Base-by-base conservation (phyloP, 768 basidiomycete genomes). In the Leccinum sublutescens region DNA sequence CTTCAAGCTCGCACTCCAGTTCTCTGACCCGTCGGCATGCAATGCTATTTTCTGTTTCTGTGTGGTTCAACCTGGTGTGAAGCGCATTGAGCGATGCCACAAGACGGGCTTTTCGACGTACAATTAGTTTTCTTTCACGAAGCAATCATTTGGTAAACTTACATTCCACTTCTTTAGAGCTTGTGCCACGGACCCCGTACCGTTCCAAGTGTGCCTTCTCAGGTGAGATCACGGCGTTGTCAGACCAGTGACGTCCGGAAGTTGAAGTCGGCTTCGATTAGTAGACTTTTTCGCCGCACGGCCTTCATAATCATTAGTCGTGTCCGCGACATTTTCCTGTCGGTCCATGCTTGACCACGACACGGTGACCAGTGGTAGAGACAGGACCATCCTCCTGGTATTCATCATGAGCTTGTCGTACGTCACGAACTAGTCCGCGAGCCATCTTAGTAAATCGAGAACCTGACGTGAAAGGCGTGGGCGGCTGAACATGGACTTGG, bases 1-100 rank as follows among this genome's bases (percentile, higher is more conserved):
- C 82, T 61, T 96, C 93, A 6, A 97, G 79, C 69, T 96, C 95
- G 56, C 81, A 77, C 73, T 97, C 95, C 2, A 97, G 80, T 68
- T 96, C 94, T 38, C 85, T 77, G n/a, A 97, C 90, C n/a, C 93
- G 80, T 25, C 89, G 79, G 2, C 91, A 80, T 5, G 93, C 93
- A 9, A 91, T 82, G 4, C 86, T 79, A 64, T 95, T 95, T 67
- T 96, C 91, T 0, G 84, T 81, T 65, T 95, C 91, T 2, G 95
- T 80, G 40, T 87, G 81, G 15, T 84, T 78, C 9, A 96, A 77
- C 62, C 89, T 86, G 31, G 79, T 74, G 62, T 89, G 92, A 11
- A 90, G 83, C 7, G 77, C 74, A 54, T 78, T 84, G 19, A 92
- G 78, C 4, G 84, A 87, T 5, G 80, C 79, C 7, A 87, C 66